A percentile compares a stretch with the other conserved stretches of the same genome.
Evolutionary conservation across 163 green algal genomes (phyloP).

Genomic region (Scenedesmus sp.): DNA sequence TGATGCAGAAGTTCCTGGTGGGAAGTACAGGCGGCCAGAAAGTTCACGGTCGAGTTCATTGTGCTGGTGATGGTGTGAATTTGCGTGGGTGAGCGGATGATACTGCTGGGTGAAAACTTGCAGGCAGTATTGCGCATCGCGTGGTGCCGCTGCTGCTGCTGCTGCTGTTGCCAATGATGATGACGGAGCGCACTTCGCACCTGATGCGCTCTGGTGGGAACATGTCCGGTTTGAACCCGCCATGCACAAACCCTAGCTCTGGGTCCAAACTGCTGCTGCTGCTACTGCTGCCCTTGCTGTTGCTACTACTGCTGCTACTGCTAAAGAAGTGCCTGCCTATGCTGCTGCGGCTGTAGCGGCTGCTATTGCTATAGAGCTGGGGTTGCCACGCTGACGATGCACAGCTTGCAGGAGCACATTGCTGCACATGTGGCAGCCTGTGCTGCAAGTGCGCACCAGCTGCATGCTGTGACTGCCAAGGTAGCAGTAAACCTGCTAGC

Average conservation of each 20-base stretch:
- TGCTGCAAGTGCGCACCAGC: neutral
- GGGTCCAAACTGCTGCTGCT: constrained; percentile 21
- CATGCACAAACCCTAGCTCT: constrained; percentile 38
- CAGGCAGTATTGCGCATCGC: too few relatives aligned
- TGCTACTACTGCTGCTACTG: constrained; percentile 24
- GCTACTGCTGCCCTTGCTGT: constrained; percentile 19
- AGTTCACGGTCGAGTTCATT: neutral
- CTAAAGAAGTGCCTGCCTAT: neutral
- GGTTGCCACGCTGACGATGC: neutral
- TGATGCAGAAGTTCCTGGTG: constrained; percentile 94
- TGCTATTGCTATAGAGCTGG: neutral
- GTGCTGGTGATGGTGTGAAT: neutral
- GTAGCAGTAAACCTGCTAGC: neutral
- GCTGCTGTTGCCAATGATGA: neutral
- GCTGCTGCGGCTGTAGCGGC: neutral
- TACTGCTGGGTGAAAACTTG: neutral
- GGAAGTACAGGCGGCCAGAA: constrained; percentile 54
- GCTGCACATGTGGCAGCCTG: neutral
- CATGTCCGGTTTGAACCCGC: constrained; percentile 26
- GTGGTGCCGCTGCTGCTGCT: constrained; percentile 30
- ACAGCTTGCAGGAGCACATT: neutral
- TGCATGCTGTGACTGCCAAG: neutral
- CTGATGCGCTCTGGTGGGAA: constrained; percentile 49
- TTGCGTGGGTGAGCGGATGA: neutral
- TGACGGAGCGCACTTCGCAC: neutral